Percentiles rank a stretch among this genome's conserved stretches.
Conservation (phyloP, 352 stramenopile species). For the Thraustochytrium striatum region DNA sequence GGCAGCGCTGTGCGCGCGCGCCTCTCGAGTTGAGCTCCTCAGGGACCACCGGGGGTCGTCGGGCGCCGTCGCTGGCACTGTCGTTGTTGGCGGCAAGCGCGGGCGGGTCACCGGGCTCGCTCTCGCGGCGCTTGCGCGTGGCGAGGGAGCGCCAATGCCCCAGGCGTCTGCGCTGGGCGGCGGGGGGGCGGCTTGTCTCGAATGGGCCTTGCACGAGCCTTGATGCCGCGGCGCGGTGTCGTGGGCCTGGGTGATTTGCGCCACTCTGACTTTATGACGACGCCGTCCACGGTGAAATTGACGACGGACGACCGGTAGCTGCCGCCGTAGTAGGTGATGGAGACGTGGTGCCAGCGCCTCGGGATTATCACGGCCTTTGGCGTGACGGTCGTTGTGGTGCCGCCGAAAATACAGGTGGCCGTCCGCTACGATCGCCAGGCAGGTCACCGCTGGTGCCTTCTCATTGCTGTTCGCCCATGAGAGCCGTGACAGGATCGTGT, state of each 20-base stretch:
- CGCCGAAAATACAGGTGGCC: constrained; percentile 21
- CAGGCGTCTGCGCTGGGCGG: too few species aligned
- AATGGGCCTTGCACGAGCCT: neutral
- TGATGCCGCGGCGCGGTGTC: neutral
- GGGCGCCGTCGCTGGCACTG: neutral
- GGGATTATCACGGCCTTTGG: neutral
- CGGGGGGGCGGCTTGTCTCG: too few species aligned
- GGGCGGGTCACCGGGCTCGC: neutral
- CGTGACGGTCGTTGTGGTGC: neutral
- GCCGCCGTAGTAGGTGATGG: neutral
- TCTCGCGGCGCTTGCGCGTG: neutral
- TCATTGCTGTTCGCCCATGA: neutral
- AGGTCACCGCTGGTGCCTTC: neutral
- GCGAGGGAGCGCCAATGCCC: neutral
- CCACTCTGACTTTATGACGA: neutral
- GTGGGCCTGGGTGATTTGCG: neutral
- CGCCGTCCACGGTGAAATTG: neutral
- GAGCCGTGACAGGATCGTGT: neutral
- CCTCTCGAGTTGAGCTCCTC: neutral
- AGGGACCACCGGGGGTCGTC: neutral
- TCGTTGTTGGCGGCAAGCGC: neutral
- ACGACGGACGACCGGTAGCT: neutral
- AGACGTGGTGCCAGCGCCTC: constrained; percentile 7
- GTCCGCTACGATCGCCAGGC: constrained; percentile 6
- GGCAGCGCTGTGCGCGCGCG: neutral